Evolutionary conservation across 768 basidiomycete species (phyloP).

Genomic region (Boletellus ananas): DNA sequence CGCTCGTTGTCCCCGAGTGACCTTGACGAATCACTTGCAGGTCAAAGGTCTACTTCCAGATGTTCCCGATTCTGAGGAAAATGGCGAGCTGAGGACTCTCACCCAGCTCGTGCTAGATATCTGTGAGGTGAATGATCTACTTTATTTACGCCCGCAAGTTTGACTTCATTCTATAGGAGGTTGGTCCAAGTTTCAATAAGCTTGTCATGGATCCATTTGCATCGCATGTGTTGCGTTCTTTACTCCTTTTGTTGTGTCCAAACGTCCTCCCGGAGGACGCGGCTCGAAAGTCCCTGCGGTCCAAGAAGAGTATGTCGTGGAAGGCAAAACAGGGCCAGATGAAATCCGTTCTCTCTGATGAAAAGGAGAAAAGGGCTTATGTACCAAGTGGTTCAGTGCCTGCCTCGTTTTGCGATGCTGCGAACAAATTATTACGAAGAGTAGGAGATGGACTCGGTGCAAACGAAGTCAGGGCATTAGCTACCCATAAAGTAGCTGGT

Average conservation of each 20-base stretch:
- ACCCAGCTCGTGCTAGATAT: conserved; percentile 61
- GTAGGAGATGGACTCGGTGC: conserved; percentile 52
- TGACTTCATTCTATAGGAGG: conserved; percentile 47
- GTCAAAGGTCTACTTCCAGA: conserved; percentile 51
- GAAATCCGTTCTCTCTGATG: conserved; percentile 68
- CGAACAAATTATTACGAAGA: conserved; percentile 44
- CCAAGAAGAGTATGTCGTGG: conserved; percentile 81
- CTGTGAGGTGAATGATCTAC: conserved; percentile 48
- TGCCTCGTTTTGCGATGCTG: conserved; percentile 45
- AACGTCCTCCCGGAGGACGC: conserved; percentile 41
- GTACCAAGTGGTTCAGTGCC: conserved; percentile 34
- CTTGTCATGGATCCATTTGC: conserved; percentile 85
- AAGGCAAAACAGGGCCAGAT: conserved; percentile 77
- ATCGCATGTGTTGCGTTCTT: conserved; percentile 82
- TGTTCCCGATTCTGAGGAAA: conserved; percentile 42
- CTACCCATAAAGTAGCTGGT: conserved; percentile 72
- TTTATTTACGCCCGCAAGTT: conserved; percentile 16
- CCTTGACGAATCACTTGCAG: conserved; percentile 32
- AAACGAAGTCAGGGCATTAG: conserved; percentile 76
- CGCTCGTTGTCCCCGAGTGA: neutral
- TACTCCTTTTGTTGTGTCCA: conserved; percentile 76
- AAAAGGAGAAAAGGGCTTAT: conserved; percentile 36
- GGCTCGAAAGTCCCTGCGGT: conserved; percentile 51
- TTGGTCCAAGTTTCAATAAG: conserved; percentile 56
- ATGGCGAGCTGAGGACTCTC: conserved; percentile 65